These are phyloP conservation scores for Cystobasidium slooffiae DNA, from an alignment of 1,284 basidiomycete species.

Conservation along the genomic window DNA sequence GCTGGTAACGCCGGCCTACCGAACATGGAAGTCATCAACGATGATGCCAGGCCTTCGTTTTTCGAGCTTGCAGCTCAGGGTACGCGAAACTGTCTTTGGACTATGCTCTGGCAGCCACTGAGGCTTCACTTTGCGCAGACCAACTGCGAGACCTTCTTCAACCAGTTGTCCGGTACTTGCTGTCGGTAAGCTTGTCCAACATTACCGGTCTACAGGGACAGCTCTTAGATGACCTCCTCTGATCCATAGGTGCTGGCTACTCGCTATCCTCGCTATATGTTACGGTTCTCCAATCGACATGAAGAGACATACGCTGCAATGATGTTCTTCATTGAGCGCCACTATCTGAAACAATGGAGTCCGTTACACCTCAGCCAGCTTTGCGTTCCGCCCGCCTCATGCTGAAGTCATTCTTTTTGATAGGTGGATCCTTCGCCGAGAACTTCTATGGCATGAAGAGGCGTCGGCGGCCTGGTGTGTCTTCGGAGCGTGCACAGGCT, in stretches of 20 bases:
- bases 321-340: slow-evolving; percentile 85
- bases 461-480: slow-evolving; percentile 70
- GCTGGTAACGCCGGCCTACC: no score
- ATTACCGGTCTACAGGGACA: background rate
- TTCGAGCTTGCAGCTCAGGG: slow-evolving; percentile 91
- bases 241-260: slow-evolving; percentile 83
- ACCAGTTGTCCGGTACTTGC: slow-evolving; percentile 91
- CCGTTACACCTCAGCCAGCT: slow-evolving; percentile 53
- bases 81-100: slow-evolving; percentile 3
- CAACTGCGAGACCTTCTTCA: slow-evolving; percentile 90
- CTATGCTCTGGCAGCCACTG: background rate
- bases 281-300: slow-evolving; percentile 89
- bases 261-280: slow-evolving; percentile 87
- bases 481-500: slow-evolving; percentile 64
- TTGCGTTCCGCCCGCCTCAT: background rate
- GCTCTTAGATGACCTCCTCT: background rate
- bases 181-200: slow-evolving; percentile 68
- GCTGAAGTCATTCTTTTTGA: background rate
- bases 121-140: slow-evolving; percentile 60
- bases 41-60: slow-evolving; percentile 72
- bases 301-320: slow-evolving; percentile 92
- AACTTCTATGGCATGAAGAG: slow-evolving; percentile 90
- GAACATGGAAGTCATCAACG: slow-evolving; percentile 32
- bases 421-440: slow-evolving; percentile 87
- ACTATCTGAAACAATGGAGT: slow-evolving; percentile 85